These are phyloP conservation scores for Metschnikowia koreensis DNA, from an alignment of 805 yeast genomes.

Conservation along the genomic window DNA sequence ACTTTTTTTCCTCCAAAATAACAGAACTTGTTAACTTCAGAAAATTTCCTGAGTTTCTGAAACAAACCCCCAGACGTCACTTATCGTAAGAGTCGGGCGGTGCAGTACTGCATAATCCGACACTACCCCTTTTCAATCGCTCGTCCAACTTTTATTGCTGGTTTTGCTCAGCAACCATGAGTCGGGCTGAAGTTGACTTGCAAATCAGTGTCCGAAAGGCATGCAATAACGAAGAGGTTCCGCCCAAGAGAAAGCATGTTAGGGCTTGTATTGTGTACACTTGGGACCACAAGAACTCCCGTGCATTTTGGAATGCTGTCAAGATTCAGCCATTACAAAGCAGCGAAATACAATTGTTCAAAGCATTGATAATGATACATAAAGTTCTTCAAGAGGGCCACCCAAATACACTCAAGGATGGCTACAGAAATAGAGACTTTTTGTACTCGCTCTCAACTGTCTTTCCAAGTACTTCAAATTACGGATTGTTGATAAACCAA, in stretches of 20 bases:
- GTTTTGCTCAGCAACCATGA: slow-evolving; percentile 24
- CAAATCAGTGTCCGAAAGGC: slow-evolving; percentile 74
- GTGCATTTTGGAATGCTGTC: slow-evolving; percentile 81
- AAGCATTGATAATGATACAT: slow-evolving; percentile 80
- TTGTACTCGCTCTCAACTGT: slow-evolving; percentile 67
- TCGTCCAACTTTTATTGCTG: slow-evolving; percentile 6
- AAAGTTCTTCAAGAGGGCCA: slow-evolving; percentile 99
- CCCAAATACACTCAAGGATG: slow-evolving; percentile 76
- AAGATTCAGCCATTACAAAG: slow-evolving; percentile 76
- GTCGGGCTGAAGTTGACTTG: slow-evolving; percentile 47
- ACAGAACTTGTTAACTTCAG: neutral
- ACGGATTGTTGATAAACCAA: slow-evolving; percentile 72
- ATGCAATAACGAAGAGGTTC: slow-evolving; percentile 77
- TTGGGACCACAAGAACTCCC: slow-evolving; percentile 89
- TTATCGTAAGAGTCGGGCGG: neutral
- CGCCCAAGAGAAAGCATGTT: slow-evolving; percentile 95
- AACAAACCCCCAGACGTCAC: neutral
- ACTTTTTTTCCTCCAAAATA: no score
- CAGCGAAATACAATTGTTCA: slow-evolving; percentile 82
- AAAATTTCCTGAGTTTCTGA: neutral
- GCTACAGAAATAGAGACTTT: slow-evolving; percentile 75
- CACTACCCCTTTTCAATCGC: slow-evolving; percentile 1
- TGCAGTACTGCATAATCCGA: slow-evolving; percentile 1
- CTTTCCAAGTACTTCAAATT: slow-evolving; percentile 47
- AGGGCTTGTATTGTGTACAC: slow-evolving; percentile 93